Percentiles rank a stretch among this genome's conserved stretches.
phyloP scores from a whole-genome alignment of 2,329 filamentous ascomycete species.

The Diaporthe capsici region DNA sequence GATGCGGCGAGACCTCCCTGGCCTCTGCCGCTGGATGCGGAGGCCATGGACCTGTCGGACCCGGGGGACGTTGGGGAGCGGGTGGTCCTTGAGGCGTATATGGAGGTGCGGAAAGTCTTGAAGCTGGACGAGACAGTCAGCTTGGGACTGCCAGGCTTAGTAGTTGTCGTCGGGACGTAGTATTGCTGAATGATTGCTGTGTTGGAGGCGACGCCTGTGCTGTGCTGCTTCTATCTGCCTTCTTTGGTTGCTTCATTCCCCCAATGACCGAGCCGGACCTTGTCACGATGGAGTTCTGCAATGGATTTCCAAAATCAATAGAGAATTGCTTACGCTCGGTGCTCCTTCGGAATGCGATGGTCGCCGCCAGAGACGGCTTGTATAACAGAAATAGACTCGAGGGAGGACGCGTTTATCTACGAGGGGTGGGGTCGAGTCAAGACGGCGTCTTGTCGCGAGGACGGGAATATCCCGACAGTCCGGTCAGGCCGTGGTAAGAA shows the following conservation, averaged over 20 bases:
- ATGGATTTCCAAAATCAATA: background rate
- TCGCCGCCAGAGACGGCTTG: constrained; percentile 10
- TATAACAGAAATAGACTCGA: constrained; percentile 14
- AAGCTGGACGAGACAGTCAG: constrained; percentile 39
- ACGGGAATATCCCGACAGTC: constrained; percentile 23
- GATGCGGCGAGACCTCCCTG: constrained; percentile 3
- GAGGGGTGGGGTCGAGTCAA: constrained; percentile 11
- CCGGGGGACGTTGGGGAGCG: constrained; percentile 13
- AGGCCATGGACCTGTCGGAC: constrained; percentile 36
- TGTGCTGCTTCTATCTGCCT: constrained; percentile 3
- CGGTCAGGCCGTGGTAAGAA: constrained; percentile 16
- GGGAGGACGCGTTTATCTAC: constrained; percentile 31
- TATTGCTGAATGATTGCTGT: constrained; percentile 40
- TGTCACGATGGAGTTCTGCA: background rate
- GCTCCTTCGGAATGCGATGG: constrained; percentile 1
- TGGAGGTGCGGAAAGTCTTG: constrained; percentile 37
- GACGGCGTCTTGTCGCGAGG: constrained; percentile 26
- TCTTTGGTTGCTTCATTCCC: constrained; percentile 18
- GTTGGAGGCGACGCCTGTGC: constrained; percentile 30
- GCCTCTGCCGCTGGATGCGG: constrained; percentile 33
- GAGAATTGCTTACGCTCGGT: constrained; percentile 28
- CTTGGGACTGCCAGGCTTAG: constrained; percentile 36
- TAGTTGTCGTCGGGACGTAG: constrained; percentile 25
- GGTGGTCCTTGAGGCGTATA: constrained; percentile 37
- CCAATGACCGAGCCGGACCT: background rate